Conservation (phyloP, 441 rosid species). For the Theobroma grandiflorum region DNA sequence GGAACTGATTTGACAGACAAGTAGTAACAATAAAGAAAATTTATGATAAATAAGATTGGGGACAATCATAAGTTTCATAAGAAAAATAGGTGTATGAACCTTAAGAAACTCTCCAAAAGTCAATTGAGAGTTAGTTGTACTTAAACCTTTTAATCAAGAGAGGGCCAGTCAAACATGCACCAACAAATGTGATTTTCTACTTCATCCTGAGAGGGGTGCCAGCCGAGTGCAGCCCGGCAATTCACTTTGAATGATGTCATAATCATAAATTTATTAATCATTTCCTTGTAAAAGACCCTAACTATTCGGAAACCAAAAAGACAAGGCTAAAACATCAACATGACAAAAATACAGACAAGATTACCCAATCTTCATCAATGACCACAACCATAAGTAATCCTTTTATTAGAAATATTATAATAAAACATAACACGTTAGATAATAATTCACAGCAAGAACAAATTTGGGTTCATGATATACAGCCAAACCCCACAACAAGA, state of each 20-base stretch:
- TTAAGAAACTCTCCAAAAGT: conserved; percentile 17
- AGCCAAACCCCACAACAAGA: background rate
- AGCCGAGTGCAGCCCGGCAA: background rate
- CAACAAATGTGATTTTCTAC: conserved; percentile 1
- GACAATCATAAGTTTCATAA: background rate
- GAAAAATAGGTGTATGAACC: conserved; percentile 2
- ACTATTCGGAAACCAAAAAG: background rate
- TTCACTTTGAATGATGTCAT: conserved; percentile 1
- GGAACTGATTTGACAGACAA: background rate
- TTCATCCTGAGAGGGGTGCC: background rate
- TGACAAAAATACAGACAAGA: background rate
- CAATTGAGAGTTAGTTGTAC: conserved; percentile 38
- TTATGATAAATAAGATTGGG: background rate
- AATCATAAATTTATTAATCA: background rate
- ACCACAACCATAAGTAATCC: background rate
- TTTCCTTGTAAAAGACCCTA: background rate
- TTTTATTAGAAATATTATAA: background rate
- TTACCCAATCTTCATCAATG: background rate
- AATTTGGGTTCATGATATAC: background rate
- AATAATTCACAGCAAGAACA: background rate
- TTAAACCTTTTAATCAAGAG: conserved; percentile 27
- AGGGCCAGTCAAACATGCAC: conserved; percentile 19
- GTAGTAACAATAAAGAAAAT: background rate
- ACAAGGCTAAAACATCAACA: background rate
- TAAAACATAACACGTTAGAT: background rate